Base-by-base conservation (phyloP, 768 basidiomycete species). In the Tylopilus intermedius region DNA sequence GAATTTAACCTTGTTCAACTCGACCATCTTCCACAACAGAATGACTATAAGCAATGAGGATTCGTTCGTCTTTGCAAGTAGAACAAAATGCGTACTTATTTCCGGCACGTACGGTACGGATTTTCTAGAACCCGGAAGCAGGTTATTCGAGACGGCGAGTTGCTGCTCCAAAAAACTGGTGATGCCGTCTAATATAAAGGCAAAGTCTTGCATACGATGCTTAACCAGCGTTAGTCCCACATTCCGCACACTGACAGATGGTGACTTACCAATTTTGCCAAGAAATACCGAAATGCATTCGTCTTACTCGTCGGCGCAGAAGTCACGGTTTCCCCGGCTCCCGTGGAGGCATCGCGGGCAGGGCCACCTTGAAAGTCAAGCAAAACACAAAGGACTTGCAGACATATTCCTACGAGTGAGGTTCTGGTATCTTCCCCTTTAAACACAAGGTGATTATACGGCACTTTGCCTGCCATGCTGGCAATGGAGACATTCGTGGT, bases 201-300 rank as follows among this genome's bases (percentile, higher is more conserved):
- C 72, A 62, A 96, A 91, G 67, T 99, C 96, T 70, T 88, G 84
- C 2, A 81, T 80, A 13, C 95, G 86, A 72, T 99, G 95, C 88
- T 95, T 58, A 8, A 56, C 21, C 41, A 24, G 38, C 50, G 43
- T 58, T 50, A 57, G 52, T 43, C 1, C 53, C 56, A 7, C 46
- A 42, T 51, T 39, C 50, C 22, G 11, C n/a, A 35, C 21, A 39
- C 49, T 18, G 32, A 44, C 49, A 46, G 43, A 39, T 15, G 43
- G 29, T 48, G 4, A 54, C 48, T 54, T 58, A 86, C 92, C 65
- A 98, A 69, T 68, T 96, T 96, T 57, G 91, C 86, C 47, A 96
- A 69, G 68, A 94, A 97, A 69, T 92, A 93, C 46, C 90, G 78
- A 68, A 96, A 99, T 2, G 91, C 82, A 64, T 99, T 98, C 14